phyloP scores from a whole-genome alignment of 441 rosid species.

The Gossypium gossypioides region DNA sequence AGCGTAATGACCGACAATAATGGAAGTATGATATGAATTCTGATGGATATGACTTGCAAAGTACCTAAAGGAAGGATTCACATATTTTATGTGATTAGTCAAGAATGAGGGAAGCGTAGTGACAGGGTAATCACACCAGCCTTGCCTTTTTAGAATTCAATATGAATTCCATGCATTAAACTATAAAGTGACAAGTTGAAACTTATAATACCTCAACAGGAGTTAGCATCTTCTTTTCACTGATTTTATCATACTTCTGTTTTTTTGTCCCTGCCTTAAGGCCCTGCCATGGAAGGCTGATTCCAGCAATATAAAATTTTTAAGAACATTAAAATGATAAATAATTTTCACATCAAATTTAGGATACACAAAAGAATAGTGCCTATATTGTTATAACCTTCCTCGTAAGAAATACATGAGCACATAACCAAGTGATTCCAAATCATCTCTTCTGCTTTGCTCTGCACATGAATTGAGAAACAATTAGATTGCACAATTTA shows the following conservation, averaged over 20 bases:
- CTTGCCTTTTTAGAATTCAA: background rate
- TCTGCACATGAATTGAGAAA: conserved; percentile 6
- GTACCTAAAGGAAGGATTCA: conserved; percentile 32
- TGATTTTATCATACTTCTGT: conserved; percentile 67
- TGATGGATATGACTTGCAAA: conserved; percentile 64
- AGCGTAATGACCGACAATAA: conserved; percentile 72
- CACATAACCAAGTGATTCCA: conserved; percentile 17
- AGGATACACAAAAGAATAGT: background rate
- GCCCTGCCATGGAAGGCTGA: conserved; percentile 79
- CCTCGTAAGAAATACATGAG: conserved; percentile 17
- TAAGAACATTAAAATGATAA: background rate
- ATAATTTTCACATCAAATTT: conserved; percentile 6
- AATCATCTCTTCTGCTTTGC: conserved; percentile 18
- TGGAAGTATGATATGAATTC: conserved; percentile 73
- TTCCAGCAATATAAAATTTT: conserved; percentile 12
- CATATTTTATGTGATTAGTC: background rate
- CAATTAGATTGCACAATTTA: background rate
- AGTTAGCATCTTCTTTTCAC: conserved; percentile 65
- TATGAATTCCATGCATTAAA: background rate
- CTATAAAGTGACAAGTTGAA: background rate
- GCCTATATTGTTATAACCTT: conserved; percentile 9
- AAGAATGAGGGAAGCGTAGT: background rate
- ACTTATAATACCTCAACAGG: conserved; percentile 45
- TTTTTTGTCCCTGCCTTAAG: conserved; percentile 65
- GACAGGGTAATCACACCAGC: background rate